These are phyloP conservation scores for Rhododendron vialii DNA, from an alignment of 148 eudicot genomes.

Conservation along the genomic window DNA sequence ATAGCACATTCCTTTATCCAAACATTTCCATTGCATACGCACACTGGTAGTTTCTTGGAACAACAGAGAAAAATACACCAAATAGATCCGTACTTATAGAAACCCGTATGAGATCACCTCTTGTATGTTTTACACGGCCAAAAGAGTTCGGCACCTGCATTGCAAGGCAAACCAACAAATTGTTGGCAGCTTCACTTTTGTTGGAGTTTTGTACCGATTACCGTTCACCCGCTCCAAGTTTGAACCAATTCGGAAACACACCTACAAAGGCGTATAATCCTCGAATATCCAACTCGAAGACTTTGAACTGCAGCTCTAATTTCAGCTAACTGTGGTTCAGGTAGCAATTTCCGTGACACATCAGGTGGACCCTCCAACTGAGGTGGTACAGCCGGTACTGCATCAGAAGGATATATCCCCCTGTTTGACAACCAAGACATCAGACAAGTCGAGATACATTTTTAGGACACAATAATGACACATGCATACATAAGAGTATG, in stretches of 20 bases:
- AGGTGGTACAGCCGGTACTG: constrained; percentile 43
- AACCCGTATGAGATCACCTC: not conserved
- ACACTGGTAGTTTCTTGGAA: not conserved
- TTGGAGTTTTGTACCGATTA: not conserved
- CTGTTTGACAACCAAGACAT: constrained; percentile 31
- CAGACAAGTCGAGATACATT: constrained; percentile 1
- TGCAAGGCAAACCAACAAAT: not conserved
- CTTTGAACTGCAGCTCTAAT: constrained; percentile 46
- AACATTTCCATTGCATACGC: not conserved
- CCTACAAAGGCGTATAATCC: constrained; percentile 56
- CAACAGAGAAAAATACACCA: not conserved
- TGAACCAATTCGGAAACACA: constrained; percentile 50
- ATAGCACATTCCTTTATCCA: not conserved
- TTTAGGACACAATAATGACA: not conserved
- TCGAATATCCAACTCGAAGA: constrained; percentile 53
- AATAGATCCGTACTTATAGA: not conserved
- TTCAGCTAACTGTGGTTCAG: constrained; percentile 33
- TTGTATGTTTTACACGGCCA: not conserved
- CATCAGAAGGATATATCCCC: constrained; percentile 67
- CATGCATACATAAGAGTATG: not conserved
- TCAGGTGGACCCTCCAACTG: constrained; percentile 33
- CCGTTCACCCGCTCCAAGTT: constrained; percentile 20
- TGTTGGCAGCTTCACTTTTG: not conserved
- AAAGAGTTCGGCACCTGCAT: not conserved
- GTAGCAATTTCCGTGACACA: constrained; percentile 10